Percentiles rank a stretch among this genome's conserved stretches.
These are phyloP conservation scores for Waltiozyma sp. DNA, from an alignment of 1,139 yeast genomes.

Conservation along the genomic window DNA sequence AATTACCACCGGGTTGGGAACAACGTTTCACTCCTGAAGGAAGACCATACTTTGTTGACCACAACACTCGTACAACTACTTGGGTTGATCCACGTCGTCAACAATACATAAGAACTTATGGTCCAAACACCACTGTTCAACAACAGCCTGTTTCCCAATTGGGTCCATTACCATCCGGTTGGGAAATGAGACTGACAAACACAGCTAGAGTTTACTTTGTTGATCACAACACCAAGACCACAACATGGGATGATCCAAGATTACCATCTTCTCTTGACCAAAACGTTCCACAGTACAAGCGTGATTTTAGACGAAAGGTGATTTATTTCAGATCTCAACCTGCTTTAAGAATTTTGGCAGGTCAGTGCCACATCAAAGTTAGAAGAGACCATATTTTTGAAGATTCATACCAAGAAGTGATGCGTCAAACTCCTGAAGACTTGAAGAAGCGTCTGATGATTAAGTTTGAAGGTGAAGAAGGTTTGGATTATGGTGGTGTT, in stretches of 20 bases:
- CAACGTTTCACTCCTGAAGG: slow-evolving; percentile 98
- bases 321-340: slow-evolving; percentile 98
- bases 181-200: slow-evolving; percentile 99
- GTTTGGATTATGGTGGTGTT: slow-evolving; percentile 98
- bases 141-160: slow-evolving; percentile 98
- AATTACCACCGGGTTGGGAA: slow-evolving; percentile 98
- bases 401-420: slow-evolving; percentile 94
- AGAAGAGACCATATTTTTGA: slow-evolving; percentile 94
- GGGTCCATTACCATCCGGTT: slow-evolving; percentile 96
- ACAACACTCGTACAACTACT: slow-evolving; percentile 95
- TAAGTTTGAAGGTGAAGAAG: slow-evolving; percentile 98
- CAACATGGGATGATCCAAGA: slow-evolving; percentile 99
- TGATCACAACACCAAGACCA: slow-evolving; percentile 96
- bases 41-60: slow-evolving; percentile 95
- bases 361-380: slow-evolving; percentile 97
- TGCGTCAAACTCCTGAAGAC: slow-evolving; percentile 98
- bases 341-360: slow-evolving; percentile 91
- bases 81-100: slow-evolving; percentile 99
- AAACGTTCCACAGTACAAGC: slow-evolving; percentile 97
- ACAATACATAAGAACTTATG: slow-evolving; percentile 93
- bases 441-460: slow-evolving; percentile 95
- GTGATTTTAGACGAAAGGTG: slow-evolving; percentile 95
- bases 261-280: slow-evolving; percentile 94
- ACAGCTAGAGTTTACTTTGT: slow-evolving; percentile 98
- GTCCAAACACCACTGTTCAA: slow-evolving; percentile 77